Conservation (phyloP, 495 filamentous ascomycete genomes). For the Antarctomyces pellizariae region DNA sequence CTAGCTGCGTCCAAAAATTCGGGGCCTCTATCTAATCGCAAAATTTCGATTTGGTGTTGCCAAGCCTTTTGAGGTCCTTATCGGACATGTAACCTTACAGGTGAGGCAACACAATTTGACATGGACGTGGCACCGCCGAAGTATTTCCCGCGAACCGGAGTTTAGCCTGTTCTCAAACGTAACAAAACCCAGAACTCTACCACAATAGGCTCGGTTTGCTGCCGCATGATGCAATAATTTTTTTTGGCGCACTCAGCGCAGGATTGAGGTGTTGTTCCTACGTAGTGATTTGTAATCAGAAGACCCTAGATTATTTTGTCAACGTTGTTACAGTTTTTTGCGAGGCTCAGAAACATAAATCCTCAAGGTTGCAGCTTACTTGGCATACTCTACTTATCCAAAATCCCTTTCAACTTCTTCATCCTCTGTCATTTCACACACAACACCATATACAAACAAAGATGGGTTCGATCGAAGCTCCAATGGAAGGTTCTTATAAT, state of each 20-base stretch:
- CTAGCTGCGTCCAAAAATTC: slow-evolving; percentile 1
- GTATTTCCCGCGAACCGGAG: not conserved
- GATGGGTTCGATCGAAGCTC: no score
- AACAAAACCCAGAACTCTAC: not conserved
- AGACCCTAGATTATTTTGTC: no score
- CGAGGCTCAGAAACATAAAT: no score
- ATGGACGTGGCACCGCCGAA: not conserved
- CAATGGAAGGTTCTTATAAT: no score
- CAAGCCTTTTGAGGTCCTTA: not conserved
- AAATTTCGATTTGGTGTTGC: slow-evolving; percentile 6
- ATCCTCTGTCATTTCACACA: no score
- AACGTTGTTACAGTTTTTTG: no score
- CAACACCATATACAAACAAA: no score
- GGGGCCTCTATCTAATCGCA: slow-evolving; percentile 6
- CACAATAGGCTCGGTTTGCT: not conserved
- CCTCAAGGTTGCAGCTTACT: no score
- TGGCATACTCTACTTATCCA: no score
- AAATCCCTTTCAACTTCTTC: no score
- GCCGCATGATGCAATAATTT: not conserved
- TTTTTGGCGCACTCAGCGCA: not conserved
- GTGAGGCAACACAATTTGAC: not conserved
- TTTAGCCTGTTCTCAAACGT: not conserved
- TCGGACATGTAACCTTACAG: not conserved
- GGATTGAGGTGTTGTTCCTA: no score
- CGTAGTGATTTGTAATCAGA: no score